A percentile compares a stretch with the other conserved stretches of the same genome.
These are phyloP conservation scores for Backusella psychrophila DNA, from an alignment of 192 early-diverging fungal species.

Conservation along the genomic window DNA sequence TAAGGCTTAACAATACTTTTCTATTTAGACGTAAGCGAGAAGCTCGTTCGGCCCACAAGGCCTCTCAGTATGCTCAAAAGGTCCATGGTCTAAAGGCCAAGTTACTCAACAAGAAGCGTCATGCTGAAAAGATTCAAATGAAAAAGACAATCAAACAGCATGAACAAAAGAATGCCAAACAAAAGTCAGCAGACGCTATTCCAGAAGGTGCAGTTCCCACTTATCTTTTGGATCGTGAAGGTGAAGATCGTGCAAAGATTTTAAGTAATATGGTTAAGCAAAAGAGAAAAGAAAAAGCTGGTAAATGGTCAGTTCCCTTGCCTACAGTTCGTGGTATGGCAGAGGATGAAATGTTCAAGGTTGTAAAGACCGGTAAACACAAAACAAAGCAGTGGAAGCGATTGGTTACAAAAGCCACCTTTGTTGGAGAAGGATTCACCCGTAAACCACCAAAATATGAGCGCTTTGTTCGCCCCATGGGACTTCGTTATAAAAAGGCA, in stretches of 20 bases:
- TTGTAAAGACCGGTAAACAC: slow-evolving; percentile 90
- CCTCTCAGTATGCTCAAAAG: slow-evolving; percentile 92
- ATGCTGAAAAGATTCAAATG: slow-evolving; percentile 99
- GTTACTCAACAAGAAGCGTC: slow-evolving; percentile 98
- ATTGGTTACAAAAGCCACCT: slow-evolving; percentile 98
- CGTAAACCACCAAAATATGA: slow-evolving; percentile 99
- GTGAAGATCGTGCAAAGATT: slow-evolving; percentile 94
- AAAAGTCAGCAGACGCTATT: slow-evolving; percentile 87
- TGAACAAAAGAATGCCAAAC: slow-evolving; percentile 95
- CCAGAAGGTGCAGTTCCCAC: slow-evolving; percentile 96
- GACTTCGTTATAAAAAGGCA: slow-evolving; percentile 96
- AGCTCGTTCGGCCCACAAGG: slow-evolving; percentile 91
- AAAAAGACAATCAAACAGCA: slow-evolving; percentile 99
- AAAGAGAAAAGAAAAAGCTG: slow-evolving; percentile 99
- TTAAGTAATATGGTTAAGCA: slow-evolving; percentile 99
- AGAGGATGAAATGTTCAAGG: slow-evolving; percentile 99
- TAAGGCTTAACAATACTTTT: neutral
- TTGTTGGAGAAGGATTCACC: slow-evolving; percentile 99
- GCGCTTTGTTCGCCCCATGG: slow-evolving; percentile 97
- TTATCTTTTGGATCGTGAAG: slow-evolving; percentile 98
- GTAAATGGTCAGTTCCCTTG: slow-evolving; percentile 95
- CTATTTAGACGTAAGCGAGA: slow-evolving; percentile 84
- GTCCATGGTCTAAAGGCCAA: slow-evolving; percentile 97
- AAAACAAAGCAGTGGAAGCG: slow-evolving; percentile 98
- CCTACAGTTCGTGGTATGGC: slow-evolving; percentile 99